Base-by-base conservation (phyloP, 306 rosid species). In the Cucumis cinereus region DNA sequence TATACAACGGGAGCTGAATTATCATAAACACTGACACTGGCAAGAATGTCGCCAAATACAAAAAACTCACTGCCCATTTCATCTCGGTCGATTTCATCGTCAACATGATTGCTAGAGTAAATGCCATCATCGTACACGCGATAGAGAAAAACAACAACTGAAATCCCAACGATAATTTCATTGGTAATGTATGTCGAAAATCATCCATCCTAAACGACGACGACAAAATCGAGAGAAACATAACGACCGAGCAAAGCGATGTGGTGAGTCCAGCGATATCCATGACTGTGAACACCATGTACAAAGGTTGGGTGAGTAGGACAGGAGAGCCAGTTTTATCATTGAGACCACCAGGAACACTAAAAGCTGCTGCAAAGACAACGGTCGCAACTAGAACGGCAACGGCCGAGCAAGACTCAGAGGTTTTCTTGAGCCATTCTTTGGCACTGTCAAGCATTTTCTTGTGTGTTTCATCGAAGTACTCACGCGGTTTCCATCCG, bases 361-460 rank as follows among this genome's bases (percentile, higher is more conserved):
- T 47, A 60, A 15, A 72, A 24, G 60, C 76, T 1, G 76, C 76
- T 24, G 59, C 76, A 16, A 72, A 72, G 30, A 72, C 76, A 26
- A 52, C 76, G 35, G 59, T 52, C 26, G 76, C 60, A 0, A 72
- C 30, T 7, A 72, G 59, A 16, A 72, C 60, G 7, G 60, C 76
- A 0, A 72, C 76, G 5, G 61, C 60, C 0, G 76, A 72, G 22
- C 76, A 72, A 0, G 76, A 72, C 76, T 72, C 41, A 1, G 59
- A 47, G 17, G 76, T 72, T 47, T 52, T 30, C 76, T 72, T 72
- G 6, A 72, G 40, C 76, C 76, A 72, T 22, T 68, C 74, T 7
- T 43, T 68, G 30, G 55, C 1, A 41, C 36, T 0, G 30, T 22
- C 55, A 10, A 47, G 40, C 60, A 23, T 50, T 50, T 50, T 11